phyloP scores from a whole-genome alignment of 495 filamentous ascomycete species.

The Aspergillus hancockii region DNA sequence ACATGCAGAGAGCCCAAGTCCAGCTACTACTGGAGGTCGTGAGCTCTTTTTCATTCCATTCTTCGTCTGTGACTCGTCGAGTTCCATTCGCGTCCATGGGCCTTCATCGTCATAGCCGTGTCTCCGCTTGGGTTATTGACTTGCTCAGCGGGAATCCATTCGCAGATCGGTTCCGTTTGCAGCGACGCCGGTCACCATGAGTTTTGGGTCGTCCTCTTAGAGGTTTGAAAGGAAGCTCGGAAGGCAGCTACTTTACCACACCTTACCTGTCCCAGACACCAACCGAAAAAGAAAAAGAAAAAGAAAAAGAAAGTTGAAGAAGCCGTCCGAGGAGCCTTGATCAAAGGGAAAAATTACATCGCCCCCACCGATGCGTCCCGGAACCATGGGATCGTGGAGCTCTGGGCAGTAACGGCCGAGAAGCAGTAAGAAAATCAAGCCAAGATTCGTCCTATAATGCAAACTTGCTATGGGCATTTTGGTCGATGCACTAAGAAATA shows the following conservation, averaged over 20 bases:
- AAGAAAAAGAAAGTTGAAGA: constrained; percentile 14
- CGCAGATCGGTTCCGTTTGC: constrained; percentile 29
- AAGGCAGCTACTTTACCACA: constrained; percentile 1
- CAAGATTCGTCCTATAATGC: neutral
- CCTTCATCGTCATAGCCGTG: constrained; percentile 22
- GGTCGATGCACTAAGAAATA: neutral
- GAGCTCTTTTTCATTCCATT: constrained; percentile 24
- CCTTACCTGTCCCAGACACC: neutral
- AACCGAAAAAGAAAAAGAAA: neutral
- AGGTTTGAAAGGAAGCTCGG: constrained; percentile 3
- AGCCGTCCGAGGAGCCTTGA: constrained; percentile 9
- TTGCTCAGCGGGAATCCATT: constrained; percentile 17
- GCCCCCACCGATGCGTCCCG: constrained; percentile 30
- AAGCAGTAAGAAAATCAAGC: neutral
- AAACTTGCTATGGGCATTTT: neutral
- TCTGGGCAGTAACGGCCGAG: constrained; percentile 6
- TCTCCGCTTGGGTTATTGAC: constrained; percentile 21
- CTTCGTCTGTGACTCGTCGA: constrained; percentile 41
- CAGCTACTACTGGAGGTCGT: constrained; percentile 3
- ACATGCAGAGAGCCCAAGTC: constrained; percentile 15
- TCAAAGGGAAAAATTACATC: constrained; percentile 8
- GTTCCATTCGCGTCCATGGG: constrained; percentile 25
- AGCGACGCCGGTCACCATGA: constrained; percentile 21
- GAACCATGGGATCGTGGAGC: constrained; percentile 30
- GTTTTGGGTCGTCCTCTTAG: constrained; percentile 20